Percentiles rank a stretch among this genome's conserved stretches.
Conservation (phyloP, 2,329 filamentous ascomycete genomes). For the Xylariaceae sp. region DNA sequence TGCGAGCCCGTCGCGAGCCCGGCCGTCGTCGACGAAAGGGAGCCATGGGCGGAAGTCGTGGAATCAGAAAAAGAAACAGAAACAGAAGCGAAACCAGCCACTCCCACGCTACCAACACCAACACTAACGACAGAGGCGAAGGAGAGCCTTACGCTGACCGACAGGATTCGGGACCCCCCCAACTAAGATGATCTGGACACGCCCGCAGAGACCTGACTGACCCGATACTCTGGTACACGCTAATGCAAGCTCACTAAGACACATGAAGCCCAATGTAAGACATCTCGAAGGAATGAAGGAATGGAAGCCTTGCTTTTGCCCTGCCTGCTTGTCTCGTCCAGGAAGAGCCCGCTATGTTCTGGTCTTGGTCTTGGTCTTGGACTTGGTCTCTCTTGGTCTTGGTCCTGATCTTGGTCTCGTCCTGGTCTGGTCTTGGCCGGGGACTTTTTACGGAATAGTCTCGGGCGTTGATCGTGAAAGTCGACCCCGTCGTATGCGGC, state of each 20-base stretch:
- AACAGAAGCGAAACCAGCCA: constrained; percentile 2
- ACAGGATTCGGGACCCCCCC: constrained; percentile 3
- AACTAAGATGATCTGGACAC: constrained; percentile 22
- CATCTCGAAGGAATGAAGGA: constrained; percentile 22
- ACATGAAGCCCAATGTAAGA: constrained; percentile 23
- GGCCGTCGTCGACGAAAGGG: background rate
- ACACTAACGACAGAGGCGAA: background rate
- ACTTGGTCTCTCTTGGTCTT: too few species aligned
- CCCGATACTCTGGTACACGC: constrained; percentile 34
- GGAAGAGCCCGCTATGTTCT: constrained; percentile 1
- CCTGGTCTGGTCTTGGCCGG: too few species aligned
- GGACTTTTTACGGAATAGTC: background rate
- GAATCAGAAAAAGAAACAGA: background rate
- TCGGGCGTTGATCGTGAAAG: background rate
- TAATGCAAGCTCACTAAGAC: constrained; percentile 33
- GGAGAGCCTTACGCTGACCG: constrained; percentile 2
- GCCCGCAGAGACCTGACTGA: constrained; percentile 25
- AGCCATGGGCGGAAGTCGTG: background rate
- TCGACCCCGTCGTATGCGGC: too few species aligned
- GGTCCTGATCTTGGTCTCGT: too few species aligned
- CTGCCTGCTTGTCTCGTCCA: background rate
- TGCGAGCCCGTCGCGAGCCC: background rate
- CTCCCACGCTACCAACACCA: too few species aligned
- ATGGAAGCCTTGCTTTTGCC: background rate
- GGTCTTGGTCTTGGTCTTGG: too few species aligned